Percentiles rank a stretch among this genome's conserved stretches.
phyloP scores from a whole-genome alignment of 2,329 filamentous ascomycete genomes.

The Trichophyton simii region DNA sequence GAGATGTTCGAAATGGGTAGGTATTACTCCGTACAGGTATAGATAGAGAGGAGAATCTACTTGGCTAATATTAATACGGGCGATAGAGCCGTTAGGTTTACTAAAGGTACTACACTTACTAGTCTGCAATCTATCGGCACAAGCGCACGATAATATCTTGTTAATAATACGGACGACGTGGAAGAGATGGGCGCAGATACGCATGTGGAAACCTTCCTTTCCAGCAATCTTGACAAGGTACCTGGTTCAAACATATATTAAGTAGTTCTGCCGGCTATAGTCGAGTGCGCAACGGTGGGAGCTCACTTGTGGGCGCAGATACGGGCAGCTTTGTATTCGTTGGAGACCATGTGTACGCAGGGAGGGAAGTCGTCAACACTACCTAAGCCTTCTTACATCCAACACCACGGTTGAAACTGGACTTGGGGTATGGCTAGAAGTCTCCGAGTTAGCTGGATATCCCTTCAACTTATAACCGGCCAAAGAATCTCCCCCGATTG shows the following conservation, averaged over 20 bases:
- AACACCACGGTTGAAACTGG: constrained; percentile 99
- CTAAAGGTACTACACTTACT: constrained; percentile 99
- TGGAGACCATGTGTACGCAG: constrained; percentile 98
- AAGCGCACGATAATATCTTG: constrained; percentile 99
- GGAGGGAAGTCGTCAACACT: constrained; percentile 99
- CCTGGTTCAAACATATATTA: constrained; percentile 22
- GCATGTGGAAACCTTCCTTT: constrained; percentile 61
- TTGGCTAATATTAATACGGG: constrained; percentile 99
- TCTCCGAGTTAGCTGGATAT: not conserved
- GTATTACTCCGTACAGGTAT: constrained; percentile 64
- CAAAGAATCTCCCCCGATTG: not conserved
- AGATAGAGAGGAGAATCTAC: constrained; percentile 82
- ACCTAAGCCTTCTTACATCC: constrained; percentile 96
- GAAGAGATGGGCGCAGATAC: constrained; percentile 86
- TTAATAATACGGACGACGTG: constrained; percentile 99
- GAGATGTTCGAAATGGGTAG: constrained; percentile 38
- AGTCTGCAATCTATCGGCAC: constrained; percentile 99
- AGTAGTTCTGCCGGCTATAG: not conserved
- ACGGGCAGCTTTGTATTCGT: constrained; percentile 99
- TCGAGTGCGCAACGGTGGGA: not conserved
- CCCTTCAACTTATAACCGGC: too few species aligned
- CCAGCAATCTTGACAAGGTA: constrained; percentile 57
- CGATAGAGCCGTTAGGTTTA: constrained; percentile 97
- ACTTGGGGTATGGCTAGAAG: constrained; percentile 87
- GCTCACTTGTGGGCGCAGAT: constrained; percentile 98